phyloP scores from a whole-genome alignment of 1,284 basidiomycete genomes.

The Inonotus obliquus region DNA sequence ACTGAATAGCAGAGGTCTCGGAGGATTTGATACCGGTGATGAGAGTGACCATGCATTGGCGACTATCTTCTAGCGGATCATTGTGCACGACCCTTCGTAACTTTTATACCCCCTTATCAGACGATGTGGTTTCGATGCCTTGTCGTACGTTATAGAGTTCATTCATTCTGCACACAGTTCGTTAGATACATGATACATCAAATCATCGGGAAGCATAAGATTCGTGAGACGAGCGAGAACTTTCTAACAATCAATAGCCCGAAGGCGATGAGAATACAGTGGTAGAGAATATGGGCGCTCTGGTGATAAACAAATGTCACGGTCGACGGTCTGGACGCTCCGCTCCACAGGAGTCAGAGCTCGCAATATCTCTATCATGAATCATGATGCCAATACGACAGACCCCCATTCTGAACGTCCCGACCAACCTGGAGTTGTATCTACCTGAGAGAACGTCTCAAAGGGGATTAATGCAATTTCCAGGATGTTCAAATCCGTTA shows the following conservation, averaged over 20 bases:
- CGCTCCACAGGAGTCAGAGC: too few relatives aligned
- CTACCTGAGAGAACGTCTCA: too few relatives aligned
- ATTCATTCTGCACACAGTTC: neutral
- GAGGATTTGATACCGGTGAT: constrained; percentile 26
- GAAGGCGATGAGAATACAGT: too few relatives aligned
- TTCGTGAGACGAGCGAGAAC: neutral
- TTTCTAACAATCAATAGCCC: neutral
- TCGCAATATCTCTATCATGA: too few relatives aligned
- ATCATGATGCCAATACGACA: too few relatives aligned
- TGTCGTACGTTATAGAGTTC: neutral
- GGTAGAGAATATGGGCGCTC: too few relatives aligned
- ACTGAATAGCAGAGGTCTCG: constrained; percentile 27
- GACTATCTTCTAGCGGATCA: constrained; percentile 56
- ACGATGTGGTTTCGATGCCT: neutral
- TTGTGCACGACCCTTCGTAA: neutral
- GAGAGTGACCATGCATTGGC: constrained; percentile 50
- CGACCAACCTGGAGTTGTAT: too few relatives aligned
- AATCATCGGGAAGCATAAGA: neutral
- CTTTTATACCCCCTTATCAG: neutral
- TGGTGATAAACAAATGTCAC: too few relatives aligned
- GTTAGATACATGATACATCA: neutral
- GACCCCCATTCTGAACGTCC: too few relatives aligned
- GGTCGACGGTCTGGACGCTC: too few relatives aligned
- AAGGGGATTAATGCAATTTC: too few relatives aligned
- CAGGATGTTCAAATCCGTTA: too few relatives aligned